Conservation (phyloP, 2,329 filamentous ascomycete genomes). For the Hypoxylon sp. region DNA sequence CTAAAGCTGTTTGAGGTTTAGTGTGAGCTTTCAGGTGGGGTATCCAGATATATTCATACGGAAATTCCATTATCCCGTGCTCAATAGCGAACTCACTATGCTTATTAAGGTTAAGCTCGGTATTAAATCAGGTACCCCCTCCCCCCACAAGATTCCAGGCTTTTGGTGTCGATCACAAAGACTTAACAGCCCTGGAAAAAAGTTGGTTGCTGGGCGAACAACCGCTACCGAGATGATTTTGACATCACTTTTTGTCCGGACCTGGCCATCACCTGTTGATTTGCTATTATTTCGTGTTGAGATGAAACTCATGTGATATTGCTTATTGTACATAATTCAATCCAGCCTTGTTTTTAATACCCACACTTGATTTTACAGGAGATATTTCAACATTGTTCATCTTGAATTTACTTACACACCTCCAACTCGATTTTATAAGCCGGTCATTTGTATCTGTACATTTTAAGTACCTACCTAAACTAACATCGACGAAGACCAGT, state of each 20-base stretch:
- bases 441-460: slow-evolving; percentile 2
- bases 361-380: slow-evolving; percentile 5
- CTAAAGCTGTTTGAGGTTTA: too few relatives aligned
- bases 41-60: too few relatives aligned
- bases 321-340: slow-evolving; percentile 7
- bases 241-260: slow-evolving; percentile 25
- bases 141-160: too few relatives aligned
- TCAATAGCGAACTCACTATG: too few relatives aligned
- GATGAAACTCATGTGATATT: slow-evolving; percentile 8
- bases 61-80: too few relatives aligned
- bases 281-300: slow-evolving; percentile 11
- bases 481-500: slow-evolving; percentile 21
- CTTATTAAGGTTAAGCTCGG: too few relatives aligned
- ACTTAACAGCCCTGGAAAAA: too few relatives aligned
- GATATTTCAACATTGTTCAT: slow-evolving; percentile 3
- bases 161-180: too few relatives aligned
- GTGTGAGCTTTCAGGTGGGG: too few relatives aligned
- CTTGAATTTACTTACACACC: not conserved
- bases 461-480: slow-evolving; percentile 6
- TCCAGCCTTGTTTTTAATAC: slow-evolving; percentile 4
- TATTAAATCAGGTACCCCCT: too few relatives aligned
- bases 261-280: slow-evolving; percentile 11
- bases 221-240: slow-evolving; percentile 28
- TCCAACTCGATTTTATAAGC: slow-evolving; percentile 9
- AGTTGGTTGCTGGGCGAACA: slow-evolving; percentile 35